These are phyloP conservation scores for Globisporangium takayamanum DNA, from an alignment of 352 stramenopile genomes.

Conservation along the genomic window DNA sequence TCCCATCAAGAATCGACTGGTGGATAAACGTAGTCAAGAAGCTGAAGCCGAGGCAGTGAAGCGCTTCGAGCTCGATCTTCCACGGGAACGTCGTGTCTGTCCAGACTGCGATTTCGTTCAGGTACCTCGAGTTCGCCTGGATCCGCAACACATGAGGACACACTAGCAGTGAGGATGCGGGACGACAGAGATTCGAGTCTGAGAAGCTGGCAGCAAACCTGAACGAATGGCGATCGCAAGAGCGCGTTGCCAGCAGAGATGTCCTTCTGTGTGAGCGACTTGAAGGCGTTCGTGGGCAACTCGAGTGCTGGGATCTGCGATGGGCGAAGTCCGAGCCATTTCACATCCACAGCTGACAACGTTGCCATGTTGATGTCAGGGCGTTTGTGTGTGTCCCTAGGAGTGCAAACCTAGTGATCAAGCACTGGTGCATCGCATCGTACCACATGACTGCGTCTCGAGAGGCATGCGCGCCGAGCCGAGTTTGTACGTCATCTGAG, in stretches of 20 bases:
- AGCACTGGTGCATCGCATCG: not conserved
- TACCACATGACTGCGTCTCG: constrained; percentile 57
- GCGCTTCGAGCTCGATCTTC: constrained; percentile 80
- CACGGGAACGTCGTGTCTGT: constrained; percentile 27
- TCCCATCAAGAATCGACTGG: constrained; percentile 30
- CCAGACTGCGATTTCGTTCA: constrained; percentile 54
- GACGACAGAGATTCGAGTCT: not conserved
- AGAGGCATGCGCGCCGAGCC: constrained; percentile 82
- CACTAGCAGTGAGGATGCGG: not conserved
- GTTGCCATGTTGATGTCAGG: not conserved
- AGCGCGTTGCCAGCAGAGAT: constrained; percentile 35
- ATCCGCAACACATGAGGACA: not conserved
- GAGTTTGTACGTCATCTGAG: constrained; percentile 86
- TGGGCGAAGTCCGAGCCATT: constrained; percentile 90
- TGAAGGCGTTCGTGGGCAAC: constrained; percentile 47
- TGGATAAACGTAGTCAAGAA: constrained; percentile 61
- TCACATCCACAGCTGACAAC: constrained; percentile 61
- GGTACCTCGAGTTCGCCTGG: constrained; percentile 48
- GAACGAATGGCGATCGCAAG: constrained; percentile 41
- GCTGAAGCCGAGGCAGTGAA: constrained; percentile 71
- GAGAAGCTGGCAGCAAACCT: constrained; percentile 25
- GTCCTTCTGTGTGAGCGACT: constrained; percentile 54
- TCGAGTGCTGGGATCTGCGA: constrained; percentile 53
- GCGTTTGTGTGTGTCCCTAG: too few species aligned
- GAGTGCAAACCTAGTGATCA: not conserved